These are phyloP conservation scores for Chytridium lagenaria DNA, from an alignment of 371 early-diverging fungal species.

Conservation along the genomic window DNA sequence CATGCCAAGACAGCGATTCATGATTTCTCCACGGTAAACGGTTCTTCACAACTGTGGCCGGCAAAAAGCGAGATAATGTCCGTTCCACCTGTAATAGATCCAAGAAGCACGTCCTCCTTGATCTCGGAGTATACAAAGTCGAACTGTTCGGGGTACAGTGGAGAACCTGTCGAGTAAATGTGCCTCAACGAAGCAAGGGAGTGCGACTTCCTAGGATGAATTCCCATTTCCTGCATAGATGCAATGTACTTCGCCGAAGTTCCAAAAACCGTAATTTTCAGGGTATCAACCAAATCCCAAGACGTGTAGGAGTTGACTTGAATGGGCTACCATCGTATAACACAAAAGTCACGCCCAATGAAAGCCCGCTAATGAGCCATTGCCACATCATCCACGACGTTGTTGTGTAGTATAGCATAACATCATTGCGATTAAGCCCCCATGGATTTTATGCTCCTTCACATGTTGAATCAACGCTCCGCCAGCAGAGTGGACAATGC, in stretches of 20 bases:
- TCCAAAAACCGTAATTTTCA: constrained; percentile 89
- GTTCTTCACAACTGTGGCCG: constrained; percentile 85
- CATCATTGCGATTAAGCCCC: constrained; percentile 76
- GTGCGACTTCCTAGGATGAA: constrained; percentile 58
- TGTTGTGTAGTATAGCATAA: constrained; percentile 93
- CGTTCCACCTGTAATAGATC: constrained; percentile 95
- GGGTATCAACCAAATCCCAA: constrained; percentile 84
- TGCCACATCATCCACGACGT: constrained; percentile 99
- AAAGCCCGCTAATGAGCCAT: constrained; percentile 81
- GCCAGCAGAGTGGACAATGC: constrained; percentile 96
- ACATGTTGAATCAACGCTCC: constrained; percentile 90
- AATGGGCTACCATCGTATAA: constrained; percentile 96
- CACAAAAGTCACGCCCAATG: constrained; percentile 78
- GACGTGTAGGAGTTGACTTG: constrained; percentile 74
- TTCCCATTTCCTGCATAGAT: constrained; percentile 79
- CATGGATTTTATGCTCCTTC: constrained; percentile 93
- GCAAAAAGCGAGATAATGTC: constrained; percentile 96
- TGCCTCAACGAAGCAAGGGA: constrained; percentile 71
- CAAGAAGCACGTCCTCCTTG: constrained; percentile 79
- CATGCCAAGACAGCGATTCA: constrained; percentile 93
- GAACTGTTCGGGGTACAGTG: constrained; percentile 85
- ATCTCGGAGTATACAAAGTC: constrained; percentile 88
- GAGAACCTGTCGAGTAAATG: constrained; percentile 94
- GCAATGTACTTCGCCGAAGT: constrained; percentile 96
- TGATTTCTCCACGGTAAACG: constrained; percentile 94